Conservation (phyloP, 2,329 filamentous ascomycete genomes). For the Zymoseptoria passerinii region DNA sequence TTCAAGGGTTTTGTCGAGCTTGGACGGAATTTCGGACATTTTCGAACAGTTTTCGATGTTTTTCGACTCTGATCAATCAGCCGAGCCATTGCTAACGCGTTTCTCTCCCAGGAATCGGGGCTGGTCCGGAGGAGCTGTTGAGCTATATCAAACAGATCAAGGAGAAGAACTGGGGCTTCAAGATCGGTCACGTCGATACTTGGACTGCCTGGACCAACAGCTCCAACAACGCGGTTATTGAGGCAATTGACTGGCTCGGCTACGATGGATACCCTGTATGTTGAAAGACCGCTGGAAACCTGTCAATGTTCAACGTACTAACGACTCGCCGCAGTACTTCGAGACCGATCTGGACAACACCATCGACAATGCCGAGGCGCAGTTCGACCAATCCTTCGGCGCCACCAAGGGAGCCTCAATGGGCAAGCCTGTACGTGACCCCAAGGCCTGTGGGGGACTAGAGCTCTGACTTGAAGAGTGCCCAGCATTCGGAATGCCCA, state of each 20-base stretch:
- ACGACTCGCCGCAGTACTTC: conserved; percentile 58
- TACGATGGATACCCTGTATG: conserved; percentile 61
- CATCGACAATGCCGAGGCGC: conserved; percentile 53
- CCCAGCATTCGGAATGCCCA: no score
- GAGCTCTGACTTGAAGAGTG: conserved; percentile 14
- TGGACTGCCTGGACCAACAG: conserved; percentile 67
- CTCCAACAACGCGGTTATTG: conserved; percentile 62
- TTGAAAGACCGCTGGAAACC: conserved; percentile 42
- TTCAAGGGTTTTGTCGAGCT: no score
- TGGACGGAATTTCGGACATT: no score
- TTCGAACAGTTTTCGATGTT: no score
- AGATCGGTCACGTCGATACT: conserved; percentile 80
- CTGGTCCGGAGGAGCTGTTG: conserved; percentile 53
- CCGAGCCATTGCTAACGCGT: no score
- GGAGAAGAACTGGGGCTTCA: conserved; percentile 48
- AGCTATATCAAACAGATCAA: conserved; percentile 63
- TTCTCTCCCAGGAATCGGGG: conserved; percentile 49
- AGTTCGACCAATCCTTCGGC: conserved; percentile 61
- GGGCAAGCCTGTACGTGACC: conserved; percentile 53
- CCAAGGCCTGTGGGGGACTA: conserved; percentile 14
- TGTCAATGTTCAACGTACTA: neutral
- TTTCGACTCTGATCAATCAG: no score
- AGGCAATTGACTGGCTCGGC: conserved; percentile 68
- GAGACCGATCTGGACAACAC: conserved; percentile 57
- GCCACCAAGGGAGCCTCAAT: conserved; percentile 51